Conservation (phyloP, 2,329 filamentous ascomycete species). For the Aspergillus hortae region DNA sequence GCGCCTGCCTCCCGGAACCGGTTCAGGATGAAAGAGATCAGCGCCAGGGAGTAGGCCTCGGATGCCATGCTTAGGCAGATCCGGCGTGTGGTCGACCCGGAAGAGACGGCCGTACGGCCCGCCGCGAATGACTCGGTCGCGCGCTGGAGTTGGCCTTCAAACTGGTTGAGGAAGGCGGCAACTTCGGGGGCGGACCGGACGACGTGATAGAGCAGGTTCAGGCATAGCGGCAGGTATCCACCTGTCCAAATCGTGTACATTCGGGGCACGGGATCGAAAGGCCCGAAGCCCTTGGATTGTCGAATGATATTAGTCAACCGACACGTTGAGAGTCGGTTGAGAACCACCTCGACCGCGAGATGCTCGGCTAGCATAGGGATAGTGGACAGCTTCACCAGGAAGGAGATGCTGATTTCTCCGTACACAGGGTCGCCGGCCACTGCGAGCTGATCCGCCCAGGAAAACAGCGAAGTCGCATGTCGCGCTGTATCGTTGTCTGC, state of each 20-base stretch:
- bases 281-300: constrained; percentile 64
- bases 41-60: constrained; percentile 74
- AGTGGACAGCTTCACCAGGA: constrained; percentile 81
- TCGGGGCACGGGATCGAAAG: constrained; percentile 71
- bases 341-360: constrained; percentile 79
- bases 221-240: constrained; percentile 78
- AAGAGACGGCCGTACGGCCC: constrained; percentile 42
- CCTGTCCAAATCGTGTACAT: constrained; percentile 89
- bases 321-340: constrained; percentile 74
- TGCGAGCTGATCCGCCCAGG: constrained; percentile 83
- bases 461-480: constrained; percentile 82
- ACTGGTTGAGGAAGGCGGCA: constrained; percentile 82
- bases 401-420: constrained; percentile 84
- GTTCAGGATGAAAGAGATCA: constrained; percentile 70
- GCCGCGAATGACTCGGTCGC: constrained; percentile 68
- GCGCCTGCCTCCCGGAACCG: constrained; percentile 62
- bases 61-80: constrained; percentile 70
- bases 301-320: constrained; percentile 76
- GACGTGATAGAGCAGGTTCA: constrained; percentile 82
- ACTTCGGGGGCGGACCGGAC: constrained; percentile 80
- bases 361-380: constrained; percentile 81
- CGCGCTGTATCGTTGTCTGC: constrained; percentile 67
- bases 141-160: constrained; percentile 70
- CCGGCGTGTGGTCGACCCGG: constrained; percentile 50
- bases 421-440: constrained; percentile 82